phyloP scores from a whole-genome alignment of 352 stramenopile species.

The Globisporangium paddicum region DNA sequence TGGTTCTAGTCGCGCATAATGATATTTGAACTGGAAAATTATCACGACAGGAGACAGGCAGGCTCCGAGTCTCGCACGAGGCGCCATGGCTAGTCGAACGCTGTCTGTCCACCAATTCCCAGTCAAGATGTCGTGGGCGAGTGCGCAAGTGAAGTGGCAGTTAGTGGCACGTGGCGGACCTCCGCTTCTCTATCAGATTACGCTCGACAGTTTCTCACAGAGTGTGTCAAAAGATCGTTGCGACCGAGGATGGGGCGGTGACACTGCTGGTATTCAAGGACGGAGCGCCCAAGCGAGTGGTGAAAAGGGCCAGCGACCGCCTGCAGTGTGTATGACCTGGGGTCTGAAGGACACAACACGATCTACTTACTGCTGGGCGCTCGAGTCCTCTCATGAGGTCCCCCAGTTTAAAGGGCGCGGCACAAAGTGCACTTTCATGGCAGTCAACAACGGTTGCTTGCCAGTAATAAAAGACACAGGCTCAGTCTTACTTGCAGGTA shows the following conservation, averaged over 20 bases:
- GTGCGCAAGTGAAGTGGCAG: slow-evolving; percentile 37
- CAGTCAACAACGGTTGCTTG: slow-evolving; percentile 19
- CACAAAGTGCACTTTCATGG: slow-evolving; percentile 30
- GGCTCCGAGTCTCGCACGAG: slow-evolving; percentile 22
- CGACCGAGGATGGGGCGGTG: slow-evolving; percentile 23
- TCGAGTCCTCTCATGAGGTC: slow-evolving; percentile 30
- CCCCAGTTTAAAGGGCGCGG: slow-evolving; percentile 26
- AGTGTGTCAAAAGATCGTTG: slow-evolving; percentile 33
- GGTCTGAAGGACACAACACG: slow-evolving; percentile 21
- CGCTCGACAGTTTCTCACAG: slow-evolving; percentile 20
- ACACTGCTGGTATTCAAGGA: slow-evolving; percentile 30
- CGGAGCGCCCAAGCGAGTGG: slow-evolving; percentile 7
- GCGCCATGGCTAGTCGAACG: slow-evolving; percentile 14
- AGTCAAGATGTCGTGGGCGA: slow-evolving; percentile 20
- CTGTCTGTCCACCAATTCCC: slow-evolving; percentile 45
- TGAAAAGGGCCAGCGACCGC: slow-evolving; percentile 2
- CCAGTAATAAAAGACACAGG: not conserved
- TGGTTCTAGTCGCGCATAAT: no score
- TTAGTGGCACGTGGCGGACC: slow-evolving; percentile 34
- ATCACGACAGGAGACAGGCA: not conserved
- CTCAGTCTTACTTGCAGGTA: slow-evolving; percentile 39
- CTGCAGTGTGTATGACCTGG: slow-evolving; percentile 14
- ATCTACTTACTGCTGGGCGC: slow-evolving; percentile 48
- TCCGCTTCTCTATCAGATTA: slow-evolving; percentile 22
- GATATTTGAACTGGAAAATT: no score